Base-by-base conservation (phyloP, 306 rosid species). In the Hylodesmum podocarpum region DNA sequence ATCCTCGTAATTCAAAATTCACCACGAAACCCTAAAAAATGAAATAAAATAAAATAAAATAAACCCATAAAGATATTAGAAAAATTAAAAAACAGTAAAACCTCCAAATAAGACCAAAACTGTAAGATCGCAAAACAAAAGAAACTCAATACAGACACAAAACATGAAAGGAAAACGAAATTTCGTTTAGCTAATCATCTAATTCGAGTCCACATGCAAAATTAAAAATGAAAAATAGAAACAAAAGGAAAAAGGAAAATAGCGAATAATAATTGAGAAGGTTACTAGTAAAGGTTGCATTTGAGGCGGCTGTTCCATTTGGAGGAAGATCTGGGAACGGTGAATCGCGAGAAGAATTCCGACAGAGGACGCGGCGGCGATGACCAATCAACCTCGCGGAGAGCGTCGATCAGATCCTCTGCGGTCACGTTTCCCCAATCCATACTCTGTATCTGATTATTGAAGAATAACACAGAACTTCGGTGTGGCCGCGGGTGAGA, bases 341-440 rank as follows among this genome's bases (percentile, higher is more conserved):
- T 86, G 89, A 96, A 96, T 73, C 90, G 85, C 53, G 98, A 92
- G 89, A 96, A 92, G 89, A 96, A 96, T 82, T 96, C 99, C 0
- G 94, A 84, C 41, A 91, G 65, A 34, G 99, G 99, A 0, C 99
- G 98, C 49, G 99, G 99, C 57, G 99, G 99, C 59, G 97, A 87
- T 3, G 99, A 96, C 99, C 99, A 96, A 63, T 96, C 99, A 1
- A 96, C 99, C 84, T 96, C 99, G 29, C 99, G 97, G 62, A 96
- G 97, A 1, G 98, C 99, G 66, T 96, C 98, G 81, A 92, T 31
- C 49, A 96, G 94, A 92, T 96, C 99, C 87, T 92, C 98, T 0
- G 93, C 94, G 43, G 94, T 96, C 4, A 96, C 99, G 92, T 85
- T 96, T 77, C 97, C 96, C 99, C 99, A 96, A 86, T 96, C 99